These are phyloP conservation scores for Pinus taeda DNA, from an alignment of 75 land plant genomes.

Conservation along the genomic window DNA sequence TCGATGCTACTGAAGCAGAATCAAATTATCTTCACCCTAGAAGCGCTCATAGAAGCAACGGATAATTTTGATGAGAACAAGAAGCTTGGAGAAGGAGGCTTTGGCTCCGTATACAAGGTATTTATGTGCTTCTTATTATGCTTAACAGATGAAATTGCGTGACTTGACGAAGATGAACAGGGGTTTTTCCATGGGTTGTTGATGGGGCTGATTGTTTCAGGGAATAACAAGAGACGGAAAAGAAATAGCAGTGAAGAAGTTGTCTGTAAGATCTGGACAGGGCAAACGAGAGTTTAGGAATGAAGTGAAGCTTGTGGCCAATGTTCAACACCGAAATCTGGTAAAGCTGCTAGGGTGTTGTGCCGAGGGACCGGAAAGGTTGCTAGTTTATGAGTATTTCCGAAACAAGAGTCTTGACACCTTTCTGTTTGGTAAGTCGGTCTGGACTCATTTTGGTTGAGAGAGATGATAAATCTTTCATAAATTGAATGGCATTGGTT, in stretches of 20 bases:
- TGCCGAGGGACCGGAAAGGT: conserved; percentile 10
- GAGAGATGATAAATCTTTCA: too few species aligned
- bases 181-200: conserved; percentile 23
- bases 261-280: conserved; percentile 22
- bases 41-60: neutral
- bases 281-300: conserved; percentile 30
- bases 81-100: conserved; percentile 7
- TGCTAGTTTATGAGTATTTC: conserved; percentile 34
- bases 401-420: conserved; percentile 23
- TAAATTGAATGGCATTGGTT: too few species aligned
- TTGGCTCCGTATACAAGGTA: neutral
- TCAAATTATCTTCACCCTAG: too few species aligned
- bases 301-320: conserved; percentile 19
- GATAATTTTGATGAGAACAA: conserved; percentile 1
- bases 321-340: conserved; percentile 22
- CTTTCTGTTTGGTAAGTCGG: conserved; percentile 8
- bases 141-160: too few species aligned
- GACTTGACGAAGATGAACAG: conserved; percentile 10
- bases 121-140: too few species aligned
- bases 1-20: too few species aligned
- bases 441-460: neutral
- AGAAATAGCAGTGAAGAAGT: conserved; percentile 31
- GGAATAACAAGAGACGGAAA: conserved; percentile 22
- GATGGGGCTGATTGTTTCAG: conserved; percentile 18
- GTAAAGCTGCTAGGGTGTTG: conserved; percentile 23